Evolutionary conservation across 768 basidiomycete species (phyloP).

Genomic region (Collybia mongolica): DNA sequence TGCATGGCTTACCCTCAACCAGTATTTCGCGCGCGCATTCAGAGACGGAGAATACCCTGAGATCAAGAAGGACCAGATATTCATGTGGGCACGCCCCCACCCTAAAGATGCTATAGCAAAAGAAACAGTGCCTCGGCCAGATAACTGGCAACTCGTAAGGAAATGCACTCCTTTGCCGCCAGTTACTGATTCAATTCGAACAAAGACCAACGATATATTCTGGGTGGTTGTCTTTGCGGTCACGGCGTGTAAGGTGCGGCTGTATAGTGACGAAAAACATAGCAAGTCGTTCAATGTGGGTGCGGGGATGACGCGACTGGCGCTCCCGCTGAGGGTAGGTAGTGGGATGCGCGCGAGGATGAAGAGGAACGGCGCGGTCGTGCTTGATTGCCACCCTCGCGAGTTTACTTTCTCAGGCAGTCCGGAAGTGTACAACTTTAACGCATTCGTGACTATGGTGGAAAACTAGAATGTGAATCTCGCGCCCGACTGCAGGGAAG

Average conservation of each 20-base stretch:
- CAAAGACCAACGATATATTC: slow-evolving; percentile 56
- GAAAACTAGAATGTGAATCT: too few relatives aligned
- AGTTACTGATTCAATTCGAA: background rate
- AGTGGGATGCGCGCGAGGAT: slow-evolving; percentile 51
- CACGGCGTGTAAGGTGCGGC: slow-evolving; percentile 51
- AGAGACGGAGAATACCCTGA: slow-evolving; percentile 65
- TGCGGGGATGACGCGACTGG: slow-evolving; percentile 61
- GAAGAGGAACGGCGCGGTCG: slow-evolving; percentile 40
- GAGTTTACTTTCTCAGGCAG: slow-evolving; percentile 53
- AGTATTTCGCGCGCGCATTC: slow-evolving; percentile 68
- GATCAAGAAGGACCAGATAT: slow-evolving; percentile 59
- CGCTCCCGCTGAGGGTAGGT: slow-evolving; percentile 52
- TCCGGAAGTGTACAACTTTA: slow-evolving; percentile 69
- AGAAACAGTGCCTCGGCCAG: slow-evolving; percentile 55
- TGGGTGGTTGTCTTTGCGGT: slow-evolving; percentile 72
- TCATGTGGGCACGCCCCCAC: slow-evolving; percentile 74
- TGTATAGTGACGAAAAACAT: slow-evolving; percentile 45
- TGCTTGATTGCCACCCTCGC: slow-evolving; percentile 48
- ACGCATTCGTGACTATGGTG: slow-evolving; percentile 52
- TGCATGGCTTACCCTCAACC: slow-evolving; percentile 64
- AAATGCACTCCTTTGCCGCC: slow-evolving; percentile 8
- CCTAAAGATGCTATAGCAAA: slow-evolving; percentile 49
- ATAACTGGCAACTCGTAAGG: slow-evolving; percentile 56
- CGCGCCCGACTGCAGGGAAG: too few relatives aligned
- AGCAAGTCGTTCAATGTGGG: slow-evolving; percentile 45